Evolutionary conservation across 768 basidiomycete species (phyloP), one percentile per base, ranked within the genome.

Genomic region (Macrolepiota dolichaula): DNA sequence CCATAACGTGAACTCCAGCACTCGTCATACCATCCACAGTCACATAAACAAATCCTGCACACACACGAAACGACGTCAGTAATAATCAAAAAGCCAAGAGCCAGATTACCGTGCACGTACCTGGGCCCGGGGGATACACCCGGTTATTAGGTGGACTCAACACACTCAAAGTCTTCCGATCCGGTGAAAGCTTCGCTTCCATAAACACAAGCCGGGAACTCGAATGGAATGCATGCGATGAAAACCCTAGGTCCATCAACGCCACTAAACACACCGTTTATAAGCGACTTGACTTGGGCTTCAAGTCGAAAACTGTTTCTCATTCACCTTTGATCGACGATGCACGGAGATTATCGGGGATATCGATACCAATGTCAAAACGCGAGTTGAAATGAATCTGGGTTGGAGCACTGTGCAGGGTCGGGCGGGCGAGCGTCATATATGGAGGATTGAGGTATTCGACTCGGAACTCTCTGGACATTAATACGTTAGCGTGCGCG

Each of bases 381-480:
- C 60, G 64, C 25, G 71, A 65, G 52, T 72, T 74, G 67, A 75
- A 79, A 42, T 67, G 67, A 51, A 79, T 72, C 35, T 70, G 74
- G 4, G 66, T 68, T 0, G 78, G 78, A 4, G 76, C 65, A 22
- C 71, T 71, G 27, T 67, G 71, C 46, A 77, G 63, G 0, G 64
- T 65, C 1, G 77, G 78, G 15, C 78, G 72, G 1, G 65, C 64
- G 29, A 68, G 63, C 12, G 67, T 70, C 75, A 79, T 75, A 68
- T 74, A 79, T 6, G 79, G 77, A 4, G 77, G 78, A 42, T 74
- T 74, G 32, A 76, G 69, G 60, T 74, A 77, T 64, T 79, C 77
- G 27, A 75, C 70, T 5, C 77, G 76, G 68, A 76, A 79, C 68
- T 79, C 77, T 12, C 64, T 73, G 63, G 25, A 13, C 61, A 54